These are phyloP conservation scores for Gastrolobium bilobum DNA, from an alignment of 306 rosid species.

Conservation along the genomic window DNA sequence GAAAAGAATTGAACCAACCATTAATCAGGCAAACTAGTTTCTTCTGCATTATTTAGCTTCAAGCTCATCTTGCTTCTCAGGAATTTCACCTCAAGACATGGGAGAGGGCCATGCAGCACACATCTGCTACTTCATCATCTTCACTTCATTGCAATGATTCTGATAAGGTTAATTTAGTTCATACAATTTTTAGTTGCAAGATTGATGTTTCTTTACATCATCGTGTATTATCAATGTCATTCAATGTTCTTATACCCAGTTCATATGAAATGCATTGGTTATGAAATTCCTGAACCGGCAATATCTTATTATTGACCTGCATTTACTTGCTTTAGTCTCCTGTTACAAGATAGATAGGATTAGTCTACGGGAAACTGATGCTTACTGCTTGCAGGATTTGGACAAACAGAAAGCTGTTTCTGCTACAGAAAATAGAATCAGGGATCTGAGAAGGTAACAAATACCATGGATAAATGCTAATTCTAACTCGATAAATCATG, in stretches of 20 bases:
- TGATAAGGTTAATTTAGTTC: slow-evolving; percentile 57
- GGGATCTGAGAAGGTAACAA: slow-evolving; percentile 72
- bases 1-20: background rate
- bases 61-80: slow-evolving; percentile 59
- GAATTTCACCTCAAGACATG: slow-evolving; percentile 88
- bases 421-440: slow-evolving; percentile 56
- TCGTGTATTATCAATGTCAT: background rate
- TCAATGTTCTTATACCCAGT: slow-evolving; percentile 23
- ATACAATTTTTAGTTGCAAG: slow-evolving; percentile 26
- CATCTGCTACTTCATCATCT: slow-evolving; percentile 67
- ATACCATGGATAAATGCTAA: slow-evolving; percentile 32
- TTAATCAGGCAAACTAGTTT: slow-evolving; percentile 36
- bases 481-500: slow-evolving; percentile 36
- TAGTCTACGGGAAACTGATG: slow-evolving; percentile 41
- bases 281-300: slow-evolving; percentile 30
- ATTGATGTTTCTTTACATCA: slow-evolving; percentile 41
- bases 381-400: slow-evolving; percentile 60
- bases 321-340: slow-evolving; percentile 40
- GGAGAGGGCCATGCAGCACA: slow-evolving; percentile 88
- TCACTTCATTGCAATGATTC: slow-evolving; percentile 61
- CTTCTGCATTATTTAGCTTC: slow-evolving; percentile 14
- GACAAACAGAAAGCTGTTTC: slow-evolving; percentile 56
- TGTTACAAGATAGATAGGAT: slow-evolving; percentile 35
- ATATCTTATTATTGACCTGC: slow-evolving; percentile 30
- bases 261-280: slow-evolving; percentile 8